Conservation (phyloP, 2,329 filamentous ascomycete genomes). For the Pseudocercospora crystallina region DNA sequence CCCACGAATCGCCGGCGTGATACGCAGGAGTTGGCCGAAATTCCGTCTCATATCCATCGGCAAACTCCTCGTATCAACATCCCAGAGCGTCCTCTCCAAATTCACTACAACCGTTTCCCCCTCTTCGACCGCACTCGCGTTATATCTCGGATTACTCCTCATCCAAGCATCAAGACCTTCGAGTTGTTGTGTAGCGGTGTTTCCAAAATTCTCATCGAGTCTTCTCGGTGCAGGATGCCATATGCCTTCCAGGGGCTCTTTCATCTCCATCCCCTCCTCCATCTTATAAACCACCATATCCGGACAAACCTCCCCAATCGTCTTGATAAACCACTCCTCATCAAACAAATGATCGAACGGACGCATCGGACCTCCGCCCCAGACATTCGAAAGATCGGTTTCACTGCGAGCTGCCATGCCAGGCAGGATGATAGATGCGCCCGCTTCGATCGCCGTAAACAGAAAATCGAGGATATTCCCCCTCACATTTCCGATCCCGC, state of each 20-base stretch:
- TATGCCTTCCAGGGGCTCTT: slow-evolving; percentile 20
- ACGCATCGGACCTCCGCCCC: slow-evolving; percentile 21
- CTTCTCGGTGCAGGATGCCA: slow-evolving; percentile 27
- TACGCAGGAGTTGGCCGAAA: slow-evolving; percentile 32
- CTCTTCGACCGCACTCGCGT: slow-evolving; percentile 3
- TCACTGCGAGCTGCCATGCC: slow-evolving; percentile 20
- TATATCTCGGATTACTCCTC: slow-evolving; percentile 7
- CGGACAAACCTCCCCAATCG: slow-evolving; percentile 27
- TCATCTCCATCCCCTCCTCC: slow-evolving; percentile 14
- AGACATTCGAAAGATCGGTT: slow-evolving; percentile 23
- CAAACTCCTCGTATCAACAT: slow-evolving; percentile 32
- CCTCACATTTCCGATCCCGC: slow-evolving; percentile 40
- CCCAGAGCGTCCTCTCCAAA: slow-evolving; percentile 31
- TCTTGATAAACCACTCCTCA: slow-evolving; percentile 27
- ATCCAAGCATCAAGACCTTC: slow-evolving; percentile 28
- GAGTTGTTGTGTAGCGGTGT: slow-evolving; percentile 17
- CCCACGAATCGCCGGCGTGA: slow-evolving; percentile 24
- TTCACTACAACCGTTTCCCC: slow-evolving; percentile 26
- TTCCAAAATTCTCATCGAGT: slow-evolving; percentile 22
- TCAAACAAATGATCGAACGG: slow-evolving; percentile 32
- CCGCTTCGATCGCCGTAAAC: slow-evolving; percentile 32
- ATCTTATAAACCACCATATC: slow-evolving; percentile 29
- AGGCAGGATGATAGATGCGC: slow-evolving; percentile 38
- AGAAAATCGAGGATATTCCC: slow-evolving; percentile 17
- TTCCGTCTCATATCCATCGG: slow-evolving; percentile 25